Evolutionary conservation across 352 stramenopile genomes (phyloP).

Genomic region (Thalassiosira oceanica): DNA sequence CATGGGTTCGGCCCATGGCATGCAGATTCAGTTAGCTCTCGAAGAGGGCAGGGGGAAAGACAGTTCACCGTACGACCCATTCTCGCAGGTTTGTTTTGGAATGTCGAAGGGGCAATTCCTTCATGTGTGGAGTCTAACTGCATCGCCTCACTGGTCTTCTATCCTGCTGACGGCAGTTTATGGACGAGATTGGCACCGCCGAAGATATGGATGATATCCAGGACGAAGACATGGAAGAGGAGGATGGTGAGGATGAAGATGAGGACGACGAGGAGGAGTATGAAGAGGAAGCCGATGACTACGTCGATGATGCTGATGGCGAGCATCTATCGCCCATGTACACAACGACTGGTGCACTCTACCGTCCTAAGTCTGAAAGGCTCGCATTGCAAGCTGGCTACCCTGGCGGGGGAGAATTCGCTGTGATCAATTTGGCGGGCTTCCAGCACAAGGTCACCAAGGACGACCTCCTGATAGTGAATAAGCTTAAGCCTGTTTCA

Average conservation of each 20-base stretch:
- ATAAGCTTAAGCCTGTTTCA: slow-evolving; percentile 70
- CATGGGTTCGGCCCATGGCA: slow-evolving; percentile 61
- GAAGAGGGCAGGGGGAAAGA: slow-evolving; percentile 68
- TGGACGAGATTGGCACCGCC: slow-evolving; percentile 33
- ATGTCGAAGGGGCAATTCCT: too few relatives aligned
- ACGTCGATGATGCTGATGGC: slow-evolving; percentile 25
- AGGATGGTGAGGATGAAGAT: slow-evolving; percentile 26
- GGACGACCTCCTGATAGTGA: slow-evolving; percentile 78
- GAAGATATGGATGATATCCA: slow-evolving; percentile 3
- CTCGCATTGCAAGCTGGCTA: slow-evolving; percentile 57
- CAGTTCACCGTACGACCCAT: slow-evolving; percentile 72
- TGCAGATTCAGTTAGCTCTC: slow-evolving; percentile 60
- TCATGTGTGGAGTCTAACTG: too few relatives aligned
- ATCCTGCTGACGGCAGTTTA: too few relatives aligned
- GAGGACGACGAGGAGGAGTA: slow-evolving; percentile 22
- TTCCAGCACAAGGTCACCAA: slow-evolving; percentile 80
- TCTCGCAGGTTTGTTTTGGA: too few relatives aligned
- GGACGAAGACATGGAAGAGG: slow-evolving; percentile 16
- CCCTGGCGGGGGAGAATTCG: slow-evolving; percentile 71
- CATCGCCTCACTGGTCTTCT: too few relatives aligned
- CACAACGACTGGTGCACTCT: slow-evolving; percentile 57
- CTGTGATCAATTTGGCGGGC: slow-evolving; percentile 70
- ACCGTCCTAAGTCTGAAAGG: slow-evolving; percentile 56
- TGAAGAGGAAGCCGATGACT: slow-evolving; percentile 10
- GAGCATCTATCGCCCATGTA: slow-evolving; percentile 31